Percentiles rank a stretch among this genome's conserved stretches.
These are phyloP conservation scores for Colletotrichum tofieldiae DNA, from an alignment of 2,329 filamentous ascomycete genomes.

Conservation along the genomic window DNA sequence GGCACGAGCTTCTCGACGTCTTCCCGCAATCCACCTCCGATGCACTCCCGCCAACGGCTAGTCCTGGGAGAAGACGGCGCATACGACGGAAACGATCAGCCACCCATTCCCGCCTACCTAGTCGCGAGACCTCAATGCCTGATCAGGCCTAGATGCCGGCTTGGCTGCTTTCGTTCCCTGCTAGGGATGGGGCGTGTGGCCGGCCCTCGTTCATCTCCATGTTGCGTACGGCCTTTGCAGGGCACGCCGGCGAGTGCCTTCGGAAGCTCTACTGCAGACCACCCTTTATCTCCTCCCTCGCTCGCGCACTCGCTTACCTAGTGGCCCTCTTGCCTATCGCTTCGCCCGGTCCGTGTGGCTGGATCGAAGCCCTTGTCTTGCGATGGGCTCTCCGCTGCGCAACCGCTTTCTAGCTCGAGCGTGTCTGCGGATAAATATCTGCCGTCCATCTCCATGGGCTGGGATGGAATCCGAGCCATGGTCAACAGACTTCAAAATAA, in stretches of 20 bases:
- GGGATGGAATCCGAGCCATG: not conserved
- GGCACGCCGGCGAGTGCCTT: not conserved
- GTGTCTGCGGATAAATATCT: conserved; percentile 2
- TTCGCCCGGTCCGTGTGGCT: not conserved
- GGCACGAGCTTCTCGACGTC: not conserved
- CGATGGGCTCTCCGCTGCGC: not conserved
- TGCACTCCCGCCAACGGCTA: not conserved
- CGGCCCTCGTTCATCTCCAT: not conserved
- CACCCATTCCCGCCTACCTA: not conserved
- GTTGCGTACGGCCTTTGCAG: not conserved
- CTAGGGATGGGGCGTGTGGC: not conserved
- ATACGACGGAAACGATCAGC: conserved; percentile 17
- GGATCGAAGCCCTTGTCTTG: not conserved
- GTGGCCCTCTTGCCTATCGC: conserved; percentile 4
- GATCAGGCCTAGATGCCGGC: not conserved
- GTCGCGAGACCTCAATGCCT: not conserved
- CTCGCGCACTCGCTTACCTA: conserved; percentile 21
- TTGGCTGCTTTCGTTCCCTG: conserved; percentile 6
- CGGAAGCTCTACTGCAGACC: not conserved
- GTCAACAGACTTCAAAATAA: not conserved
- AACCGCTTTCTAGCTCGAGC: not conserved
- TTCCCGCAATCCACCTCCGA: not conserved
- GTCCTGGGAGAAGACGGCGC: not conserved
- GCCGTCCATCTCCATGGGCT: not conserved
- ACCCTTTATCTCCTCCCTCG: not conserved